Conservation (phyloP, 2,329 filamentous ascomycete genomes). For the Microdochium bolleyi region DNA sequence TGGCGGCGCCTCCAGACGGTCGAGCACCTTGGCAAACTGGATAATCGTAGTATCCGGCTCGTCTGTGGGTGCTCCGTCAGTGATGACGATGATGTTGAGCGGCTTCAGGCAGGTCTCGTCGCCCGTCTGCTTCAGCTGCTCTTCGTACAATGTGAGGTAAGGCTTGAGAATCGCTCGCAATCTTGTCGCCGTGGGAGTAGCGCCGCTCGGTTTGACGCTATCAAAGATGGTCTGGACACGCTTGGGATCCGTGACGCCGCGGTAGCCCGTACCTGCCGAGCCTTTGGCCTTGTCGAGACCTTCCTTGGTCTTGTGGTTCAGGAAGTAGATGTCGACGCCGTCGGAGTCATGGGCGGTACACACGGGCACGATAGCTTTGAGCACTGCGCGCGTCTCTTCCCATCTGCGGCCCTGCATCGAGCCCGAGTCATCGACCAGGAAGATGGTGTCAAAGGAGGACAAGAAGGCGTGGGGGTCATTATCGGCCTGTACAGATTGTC, state of each 20-base stretch:
- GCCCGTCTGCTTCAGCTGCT: conserved; percentile 18
- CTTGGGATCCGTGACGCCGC: conserved; percentile 49
- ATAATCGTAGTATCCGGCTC: conserved; percentile 68
- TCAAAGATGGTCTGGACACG: conserved; percentile 64
- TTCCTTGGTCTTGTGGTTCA: conserved; percentile 55
- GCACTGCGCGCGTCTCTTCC: conserved; percentile 63
- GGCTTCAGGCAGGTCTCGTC: conserved; percentile 53
- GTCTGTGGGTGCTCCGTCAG: conserved; percentile 76
- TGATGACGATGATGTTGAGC: conserved; percentile 87
- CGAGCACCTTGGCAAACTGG: conserved; percentile 59
- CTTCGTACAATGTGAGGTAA: conserved; percentile 55
- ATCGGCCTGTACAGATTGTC: neutral
- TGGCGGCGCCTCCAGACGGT: conserved; percentile 58
- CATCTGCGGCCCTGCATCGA: conserved; percentile 77
- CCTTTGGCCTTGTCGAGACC: conserved; percentile 20
- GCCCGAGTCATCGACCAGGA: conserved; percentile 86
- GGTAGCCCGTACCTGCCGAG: conserved; percentile 46
- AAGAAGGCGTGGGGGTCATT: conserved; percentile 53
- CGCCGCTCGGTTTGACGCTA: conserved; percentile 53
- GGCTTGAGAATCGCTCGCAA: conserved; percentile 65
- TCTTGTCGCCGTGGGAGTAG: conserved; percentile 68
- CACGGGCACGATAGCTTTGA: conserved; percentile 70
- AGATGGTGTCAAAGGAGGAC: conserved; percentile 72
- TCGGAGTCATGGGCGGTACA: conserved; percentile 73
- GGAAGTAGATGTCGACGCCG: conserved; percentile 85